Evolutionary conservation across 768 basidiomycete species (phyloP), one percentile per base, ranked within the genome.

Genomic region (Plicaturopsis crispa): DNA sequence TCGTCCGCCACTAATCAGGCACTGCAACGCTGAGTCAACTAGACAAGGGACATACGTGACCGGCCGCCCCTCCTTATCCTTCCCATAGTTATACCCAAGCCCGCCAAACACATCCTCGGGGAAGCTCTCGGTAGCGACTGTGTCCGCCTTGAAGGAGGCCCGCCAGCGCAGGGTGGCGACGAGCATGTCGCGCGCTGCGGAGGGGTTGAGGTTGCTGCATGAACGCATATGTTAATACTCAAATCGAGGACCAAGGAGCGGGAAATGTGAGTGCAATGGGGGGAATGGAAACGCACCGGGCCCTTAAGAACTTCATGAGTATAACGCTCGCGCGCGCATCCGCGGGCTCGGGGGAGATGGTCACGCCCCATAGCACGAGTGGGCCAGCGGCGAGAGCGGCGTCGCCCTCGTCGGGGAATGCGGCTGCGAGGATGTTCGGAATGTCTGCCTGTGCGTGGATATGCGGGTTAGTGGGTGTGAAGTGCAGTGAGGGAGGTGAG

Each of bases 231-330:
- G 12, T 20, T 30, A n/a, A 20, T 5, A 7, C 19, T 33, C 12
- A 24, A 36, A 39, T 16, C 32, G 4, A 39, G 19, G 21, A n/a
- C n/a, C n/a, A n/a, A n/a, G n/a, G n/a, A n/a, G n/a, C n/a, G n/a
- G 33, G 28, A n/a, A 24, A 33, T 33, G 7, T 11, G 18, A 4
- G 18, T 17, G 7, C n/a, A 19, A 23, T 7, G 35, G 6, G 8
- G 18, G 18, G 7, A 21, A n/a, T 2, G 31, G 18, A 22, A n/a
- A 32, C 56, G 24, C 48, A 78, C 83, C 82, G 73, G 4, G 87
- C 87, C 40, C 82, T 71, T 21, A 87, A 61, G 64, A 89, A 90
- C 53, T 89, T 88, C 73, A 88, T 75, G 24, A 90, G 65, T 6
- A 89, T 51, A 22, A 89, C 84, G 49, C 82, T 86, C 42, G 76